Evolutionary conservation across 2,329 filamentous ascomycete genomes (phyloP).

Genomic region (Trichoderma breve): DNA sequence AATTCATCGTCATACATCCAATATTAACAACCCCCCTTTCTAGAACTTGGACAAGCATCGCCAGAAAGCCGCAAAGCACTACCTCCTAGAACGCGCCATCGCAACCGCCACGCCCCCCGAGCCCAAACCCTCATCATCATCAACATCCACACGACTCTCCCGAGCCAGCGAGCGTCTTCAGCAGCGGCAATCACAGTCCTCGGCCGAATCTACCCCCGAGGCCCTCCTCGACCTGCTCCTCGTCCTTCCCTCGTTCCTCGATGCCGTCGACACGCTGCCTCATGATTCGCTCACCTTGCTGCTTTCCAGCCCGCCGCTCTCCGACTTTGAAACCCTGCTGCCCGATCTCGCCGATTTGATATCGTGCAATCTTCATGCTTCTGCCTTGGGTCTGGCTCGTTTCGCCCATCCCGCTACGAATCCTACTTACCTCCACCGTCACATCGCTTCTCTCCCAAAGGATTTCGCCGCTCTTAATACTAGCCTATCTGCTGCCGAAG

Average conservation of each 20-base stretch:
- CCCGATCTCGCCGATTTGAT: constrained; percentile 47
- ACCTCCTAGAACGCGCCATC: constrained; percentile 53
- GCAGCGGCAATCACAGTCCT: constrained; percentile 19
- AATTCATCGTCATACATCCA: not conserved
- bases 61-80: constrained; percentile 46
- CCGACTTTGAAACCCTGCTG: constrained; percentile 47
- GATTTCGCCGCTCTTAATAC: constrained; percentile 39
- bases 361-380: constrained; percentile 48
- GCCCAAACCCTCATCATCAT: constrained; percentile 22
- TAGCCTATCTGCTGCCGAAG: constrained; percentile 32
- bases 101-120: constrained; percentile 41
- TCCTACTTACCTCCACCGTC: constrained; percentile 57
- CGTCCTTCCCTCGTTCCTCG: constrained; percentile 51
- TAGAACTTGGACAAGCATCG: constrained; percentile 52
- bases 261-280: constrained; percentile 36
- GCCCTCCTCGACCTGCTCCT: constrained; percentile 54
- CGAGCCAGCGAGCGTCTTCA: constrained; percentile 21
- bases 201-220: constrained; percentile 35
- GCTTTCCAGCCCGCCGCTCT: constrained; percentile 50
- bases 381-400: constrained; percentile 49
- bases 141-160: constrained; percentile 21
- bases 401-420: constrained; percentile 50
- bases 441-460: constrained; percentile 48
- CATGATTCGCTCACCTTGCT: constrained; percentile 42
- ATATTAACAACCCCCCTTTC: not conserved